Evolutionary conservation across 805 yeast species (phyloP).

Genomic region (Torulaspora microellipsoides): DNA sequence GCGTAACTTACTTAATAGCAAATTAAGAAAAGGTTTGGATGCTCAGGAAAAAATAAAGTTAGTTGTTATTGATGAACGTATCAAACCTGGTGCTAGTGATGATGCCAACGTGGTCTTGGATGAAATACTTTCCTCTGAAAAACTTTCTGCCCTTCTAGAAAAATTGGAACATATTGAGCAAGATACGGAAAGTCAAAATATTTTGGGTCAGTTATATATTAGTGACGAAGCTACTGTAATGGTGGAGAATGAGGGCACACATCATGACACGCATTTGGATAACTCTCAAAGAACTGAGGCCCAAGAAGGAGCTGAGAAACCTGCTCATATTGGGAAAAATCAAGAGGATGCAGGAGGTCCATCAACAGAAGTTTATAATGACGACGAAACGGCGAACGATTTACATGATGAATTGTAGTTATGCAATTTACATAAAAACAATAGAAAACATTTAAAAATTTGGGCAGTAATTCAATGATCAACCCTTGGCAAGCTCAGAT

Average conservation of each 20-base stretch:
- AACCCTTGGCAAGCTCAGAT: constrained; percentile 20
- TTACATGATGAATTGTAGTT: constrained; percentile 4
- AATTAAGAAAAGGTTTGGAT: not conserved
- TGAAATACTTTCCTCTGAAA: constrained; percentile 9
- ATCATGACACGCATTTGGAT: too few species aligned
- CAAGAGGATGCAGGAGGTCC: too few species aligned
- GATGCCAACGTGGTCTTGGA: constrained; percentile 16
- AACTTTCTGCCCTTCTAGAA: constrained; percentile 2
- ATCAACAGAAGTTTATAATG: too few species aligned
- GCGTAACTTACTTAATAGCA: not conserved
- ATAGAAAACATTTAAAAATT: not conserved
- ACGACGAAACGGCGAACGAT: not conserved
- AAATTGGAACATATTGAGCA: not conserved
- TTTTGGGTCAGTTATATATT: too few species aligned
- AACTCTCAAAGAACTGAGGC: too few species aligned
- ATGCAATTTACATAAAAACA: not conserved
- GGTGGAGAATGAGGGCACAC: too few species aligned
- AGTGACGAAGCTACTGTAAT: too few species aligned
- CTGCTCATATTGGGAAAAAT: too few species aligned
- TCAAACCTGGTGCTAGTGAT: constrained; percentile 15
- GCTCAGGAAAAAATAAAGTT: not conserved
- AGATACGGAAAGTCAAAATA: not conserved
- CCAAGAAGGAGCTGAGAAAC: too few species aligned
- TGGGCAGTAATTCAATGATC: constrained; percentile 1
- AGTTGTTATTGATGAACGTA: constrained; percentile 16